Evolutionary conservation across 805 yeast genomes (phyloP), one percentile per base, ranked within the genome.

Genomic region (Blastobotrys americana): DNA sequence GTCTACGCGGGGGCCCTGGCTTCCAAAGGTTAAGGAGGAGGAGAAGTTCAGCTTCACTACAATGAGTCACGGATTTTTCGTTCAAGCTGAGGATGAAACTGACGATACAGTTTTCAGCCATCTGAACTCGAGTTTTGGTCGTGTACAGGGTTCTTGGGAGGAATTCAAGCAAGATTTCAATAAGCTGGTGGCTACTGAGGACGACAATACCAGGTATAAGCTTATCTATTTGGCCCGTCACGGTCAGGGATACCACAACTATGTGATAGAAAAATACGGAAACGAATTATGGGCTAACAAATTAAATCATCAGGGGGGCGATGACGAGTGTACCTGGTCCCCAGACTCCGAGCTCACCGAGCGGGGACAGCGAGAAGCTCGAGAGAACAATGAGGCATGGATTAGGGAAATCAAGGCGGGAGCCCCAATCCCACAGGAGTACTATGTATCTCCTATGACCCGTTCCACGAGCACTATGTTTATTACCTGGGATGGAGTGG

Each of bases 221-320:
- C 53, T 75, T 8, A 57, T 75, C 34, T 68, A 68, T 47, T 61
- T 73, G 28, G 77, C 74, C 3, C 66, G 80, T 42, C 80, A 75
- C 49, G 79, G 78, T 3, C 76, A 75, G 49, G 80, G 79, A 1
- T 73, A 53, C 54, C 80, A 75, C 53, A 75, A 75, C 52, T 55
- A 64, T 44, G 76, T 74, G 21, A 71, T 72, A 51, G 41, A 61
- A 15, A 63, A 61, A 41, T 74, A 74, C 52, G 79, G 78, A 13
- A 64, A 67, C 28, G 57, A 63, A 28, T 67, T 53, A 10, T 73
- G 77, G 77, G 67, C 72, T 45, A 37, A 56, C 15, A 39, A 38
- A 0, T 31, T 45, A 39, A 39, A 45, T 13, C 28, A 23, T 15
- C 35, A 45, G 28, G 33, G 22, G 10, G 18, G 19, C 28, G 38